Conservation (phyloP, 306 rosid species). For the Cucumis cinereus region DNA sequence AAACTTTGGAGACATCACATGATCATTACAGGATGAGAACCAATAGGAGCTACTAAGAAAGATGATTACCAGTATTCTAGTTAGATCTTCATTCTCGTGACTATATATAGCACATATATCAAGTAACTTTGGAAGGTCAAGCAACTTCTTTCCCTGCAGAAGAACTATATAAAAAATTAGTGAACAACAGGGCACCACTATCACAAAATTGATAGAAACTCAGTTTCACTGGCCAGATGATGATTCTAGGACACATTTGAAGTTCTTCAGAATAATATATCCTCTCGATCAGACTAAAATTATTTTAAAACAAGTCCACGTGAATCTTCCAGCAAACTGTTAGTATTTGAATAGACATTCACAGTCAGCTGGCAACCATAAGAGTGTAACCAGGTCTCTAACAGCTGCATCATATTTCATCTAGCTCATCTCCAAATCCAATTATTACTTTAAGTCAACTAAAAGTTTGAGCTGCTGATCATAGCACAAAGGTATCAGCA, state of each 20-base stretch:
- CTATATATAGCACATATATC: constrained; percentile 85
- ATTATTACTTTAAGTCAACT: neutral
- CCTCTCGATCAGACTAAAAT: neutral
- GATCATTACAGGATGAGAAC: neutral
- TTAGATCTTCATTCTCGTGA: constrained; percentile 78
- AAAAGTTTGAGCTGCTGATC: neutral
- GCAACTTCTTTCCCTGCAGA: constrained; percentile 92
- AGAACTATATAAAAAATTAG: constrained; percentile 63
- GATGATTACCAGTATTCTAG: constrained; percentile 55
- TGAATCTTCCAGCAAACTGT: neutral
- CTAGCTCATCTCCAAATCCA: neutral
- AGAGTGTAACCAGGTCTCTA: neutral
- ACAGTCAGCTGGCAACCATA: neutral
- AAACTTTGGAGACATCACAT: neutral
- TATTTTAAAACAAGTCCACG: neutral
- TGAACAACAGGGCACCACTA: constrained; percentile 34
- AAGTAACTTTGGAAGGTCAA: constrained; percentile 78
- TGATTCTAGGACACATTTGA: neutral
- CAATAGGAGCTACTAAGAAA: neutral
- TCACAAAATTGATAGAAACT: neutral
- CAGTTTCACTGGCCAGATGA: neutral
- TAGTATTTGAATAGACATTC: neutral
- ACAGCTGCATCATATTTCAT: neutral
- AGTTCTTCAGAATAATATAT: neutral
- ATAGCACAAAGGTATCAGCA: neutral